Base-by-base conservation (phyloP, 768 basidiomycete genomes). In the Rhodotorula diobovata region DNA sequence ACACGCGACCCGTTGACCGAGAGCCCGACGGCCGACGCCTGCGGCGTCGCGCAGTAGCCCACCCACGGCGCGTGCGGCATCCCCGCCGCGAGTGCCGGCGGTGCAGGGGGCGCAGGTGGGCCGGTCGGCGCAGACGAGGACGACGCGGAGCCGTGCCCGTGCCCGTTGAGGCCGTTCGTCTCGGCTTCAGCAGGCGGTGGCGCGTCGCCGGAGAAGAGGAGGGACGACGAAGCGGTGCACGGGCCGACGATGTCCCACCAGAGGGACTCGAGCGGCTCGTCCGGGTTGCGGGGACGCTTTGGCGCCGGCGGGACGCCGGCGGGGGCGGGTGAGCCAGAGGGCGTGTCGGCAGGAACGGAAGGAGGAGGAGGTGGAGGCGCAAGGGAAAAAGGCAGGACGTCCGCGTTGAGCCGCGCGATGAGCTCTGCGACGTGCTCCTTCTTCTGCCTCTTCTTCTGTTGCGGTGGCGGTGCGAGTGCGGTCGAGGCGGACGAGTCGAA, bases 221-320 rank as follows among this genome's bases (percentile, higher is more conserved):
- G 62, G 15, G 56, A 28, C 2, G 70, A 63, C 1, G 68, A 73
- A 28, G 66, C 34, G 8, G 63, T 48, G 21, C 56, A 34, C 4
- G 68, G 28, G 0, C 34, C 69, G 58, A 74, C 66, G 39, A 70
- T 46, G n/a, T 74, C 73, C 73, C 73, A 74, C 73, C 73, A 74
- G 1, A 74, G 43, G 9, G 69, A 63, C 16, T 74, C 73, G 48
- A 70, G 66, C 23, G 73, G 69, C 21, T 71, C 66, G 46, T 48
- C 7, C 9, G 69, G 66, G 46, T 37, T 25, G 48, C 25, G 34
- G 2, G 3, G 71, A 16, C 43, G 59, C 0, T 46, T 41, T 10
- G 21, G 35, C 1, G 43, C 35, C 18, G 61, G 41, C n/a, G 55
- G 32, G 20, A 64, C 23, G 39, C 61, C 59, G 8, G 56, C 46